Conservation (phyloP, 257 asterid species). For the Plantago elongata region DNA sequence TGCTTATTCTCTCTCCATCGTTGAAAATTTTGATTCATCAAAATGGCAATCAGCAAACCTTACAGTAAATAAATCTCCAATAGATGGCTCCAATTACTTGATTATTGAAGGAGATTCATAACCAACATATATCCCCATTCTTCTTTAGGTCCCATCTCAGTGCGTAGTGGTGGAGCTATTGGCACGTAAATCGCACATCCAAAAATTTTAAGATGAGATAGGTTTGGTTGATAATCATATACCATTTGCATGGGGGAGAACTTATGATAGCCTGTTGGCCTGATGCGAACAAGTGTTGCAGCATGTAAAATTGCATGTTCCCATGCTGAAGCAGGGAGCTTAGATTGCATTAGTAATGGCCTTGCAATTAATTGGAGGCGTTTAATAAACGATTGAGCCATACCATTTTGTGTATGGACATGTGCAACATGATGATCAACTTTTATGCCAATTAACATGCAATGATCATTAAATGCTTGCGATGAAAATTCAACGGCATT, state of each 20-base stretch:
- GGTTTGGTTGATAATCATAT: too few species aligned
- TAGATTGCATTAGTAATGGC: too few species aligned
- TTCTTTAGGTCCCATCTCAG: too few species aligned
- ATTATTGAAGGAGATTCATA: not conserved
- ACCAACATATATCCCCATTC: not conserved
- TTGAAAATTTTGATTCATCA: not conserved
- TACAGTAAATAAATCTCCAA: not conserved
- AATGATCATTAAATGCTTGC: not conserved
- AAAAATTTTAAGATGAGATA: too few species aligned
- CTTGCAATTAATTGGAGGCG: not conserved
- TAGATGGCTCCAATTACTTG: too few species aligned
- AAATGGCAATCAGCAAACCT: not conserved
- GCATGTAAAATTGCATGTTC: not conserved
- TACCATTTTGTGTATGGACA: not conserved
- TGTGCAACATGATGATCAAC: too few species aligned
- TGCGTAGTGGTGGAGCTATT: too few species aligned
- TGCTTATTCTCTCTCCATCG: not conserved
- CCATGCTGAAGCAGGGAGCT: not conserved
- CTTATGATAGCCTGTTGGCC: not conserved
- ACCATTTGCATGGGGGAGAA: not conserved
- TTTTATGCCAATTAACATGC: too few species aligned
- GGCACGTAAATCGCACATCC: too few species aligned
- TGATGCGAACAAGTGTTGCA: not conserved
- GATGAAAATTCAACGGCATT: not conserved
- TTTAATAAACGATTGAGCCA: not conserved